phyloP scores from a whole-genome alignment of 2,329 filamentous ascomycete genomes.

The Aureobasidium zeae region DNA sequence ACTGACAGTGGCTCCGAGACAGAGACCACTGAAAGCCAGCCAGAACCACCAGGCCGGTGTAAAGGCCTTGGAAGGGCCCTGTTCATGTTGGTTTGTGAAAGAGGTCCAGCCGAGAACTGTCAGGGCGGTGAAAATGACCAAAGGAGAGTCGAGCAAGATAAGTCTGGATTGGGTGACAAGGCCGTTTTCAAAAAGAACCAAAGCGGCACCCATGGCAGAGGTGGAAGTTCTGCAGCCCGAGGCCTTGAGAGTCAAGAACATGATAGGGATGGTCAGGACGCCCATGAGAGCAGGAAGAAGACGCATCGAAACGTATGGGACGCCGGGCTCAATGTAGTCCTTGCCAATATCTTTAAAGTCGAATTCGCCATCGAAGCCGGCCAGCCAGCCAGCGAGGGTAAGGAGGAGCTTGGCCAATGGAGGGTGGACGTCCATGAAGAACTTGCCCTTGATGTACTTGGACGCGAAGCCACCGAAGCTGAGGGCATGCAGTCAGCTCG shows the following conservation, averaged over 20 bases:
- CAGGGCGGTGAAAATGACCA: slow-evolving; percentile 86
- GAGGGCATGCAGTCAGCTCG: slow-evolving; percentile 22
- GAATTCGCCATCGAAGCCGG: slow-evolving; percentile 89
- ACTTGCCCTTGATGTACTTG: slow-evolving; percentile 98
- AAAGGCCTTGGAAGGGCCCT: slow-evolving; percentile 82
- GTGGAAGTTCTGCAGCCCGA: slow-evolving; percentile 80
- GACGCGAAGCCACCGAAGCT: slow-evolving; percentile 97
- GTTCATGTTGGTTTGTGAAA: slow-evolving; percentile 95
- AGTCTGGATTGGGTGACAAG: slow-evolving; percentile 89
- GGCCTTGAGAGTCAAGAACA: slow-evolving; percentile 91
- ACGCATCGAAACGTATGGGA: slow-evolving; percentile 97
- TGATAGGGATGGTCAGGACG: slow-evolving; percentile 76
- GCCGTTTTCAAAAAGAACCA: slow-evolving; percentile 94
- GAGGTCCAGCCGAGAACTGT: slow-evolving; percentile 83
- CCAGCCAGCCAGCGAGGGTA: slow-evolving; percentile 86
- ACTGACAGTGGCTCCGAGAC: slow-evolving; percentile 80
- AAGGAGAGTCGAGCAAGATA: slow-evolving; percentile 89
- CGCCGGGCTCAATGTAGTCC: slow-evolving; percentile 88
- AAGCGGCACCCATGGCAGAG: slow-evolving; percentile 68
- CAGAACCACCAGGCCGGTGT: slow-evolving; percentile 95
- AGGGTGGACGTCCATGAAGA: slow-evolving; percentile 99
- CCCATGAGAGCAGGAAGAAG: slow-evolving; percentile 84
- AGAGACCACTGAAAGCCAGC: slow-evolving; percentile 76
- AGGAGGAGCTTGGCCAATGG: slow-evolving; percentile 94
- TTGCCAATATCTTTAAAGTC: slow-evolving; percentile 99